Conservation (phyloP, 2,329 filamentous ascomycete genomes). For the Cyphellophora attinorum region DNA sequence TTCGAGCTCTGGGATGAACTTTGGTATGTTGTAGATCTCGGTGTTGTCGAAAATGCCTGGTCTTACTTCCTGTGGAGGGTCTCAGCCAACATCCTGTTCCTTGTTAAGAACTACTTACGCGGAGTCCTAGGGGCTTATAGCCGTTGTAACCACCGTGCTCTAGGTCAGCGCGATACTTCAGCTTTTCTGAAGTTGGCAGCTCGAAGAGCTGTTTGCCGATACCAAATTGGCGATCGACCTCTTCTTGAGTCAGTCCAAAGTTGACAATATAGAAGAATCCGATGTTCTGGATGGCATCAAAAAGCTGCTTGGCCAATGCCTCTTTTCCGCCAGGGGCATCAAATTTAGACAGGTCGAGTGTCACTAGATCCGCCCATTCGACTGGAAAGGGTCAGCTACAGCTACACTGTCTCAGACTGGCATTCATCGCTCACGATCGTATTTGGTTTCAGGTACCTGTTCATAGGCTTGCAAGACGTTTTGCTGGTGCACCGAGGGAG, state of each 20-base stretch:
- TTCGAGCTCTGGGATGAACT: conserved; percentile 29
- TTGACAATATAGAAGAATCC: conserved; percentile 56
- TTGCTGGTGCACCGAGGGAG: too few relatives aligned
- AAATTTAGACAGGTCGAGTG: conserved; percentile 47
- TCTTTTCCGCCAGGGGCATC: conserved; percentile 44
- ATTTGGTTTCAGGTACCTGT: too few relatives aligned
- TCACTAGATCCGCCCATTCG: too few relatives aligned
- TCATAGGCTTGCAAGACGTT: too few relatives aligned
- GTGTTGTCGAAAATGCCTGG: conserved; percentile 39
- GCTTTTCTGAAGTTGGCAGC: conserved; percentile 47
- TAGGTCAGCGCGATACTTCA: conserved; percentile 42
- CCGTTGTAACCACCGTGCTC: conserved; percentile 47
- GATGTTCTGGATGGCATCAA: conserved; percentile 40
- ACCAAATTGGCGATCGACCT: conserved; percentile 51
- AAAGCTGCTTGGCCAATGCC: conserved; percentile 41
- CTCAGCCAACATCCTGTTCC: too few relatives aligned
- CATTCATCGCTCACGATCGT: too few relatives aligned
- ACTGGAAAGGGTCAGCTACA: too few relatives aligned
- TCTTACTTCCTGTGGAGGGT: too few relatives aligned
- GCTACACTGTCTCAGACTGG: too few relatives aligned
- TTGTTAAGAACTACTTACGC: conserved; percentile 20
- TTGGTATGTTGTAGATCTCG: conserved; percentile 50
- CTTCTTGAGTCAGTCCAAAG: conserved; percentile 46
- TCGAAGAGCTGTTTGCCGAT: conserved; percentile 48
- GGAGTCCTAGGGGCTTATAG: conserved; percentile 34